Base-by-base conservation (phyloP, 345 rosid genomes). In the Carallia brachiata region DNA sequence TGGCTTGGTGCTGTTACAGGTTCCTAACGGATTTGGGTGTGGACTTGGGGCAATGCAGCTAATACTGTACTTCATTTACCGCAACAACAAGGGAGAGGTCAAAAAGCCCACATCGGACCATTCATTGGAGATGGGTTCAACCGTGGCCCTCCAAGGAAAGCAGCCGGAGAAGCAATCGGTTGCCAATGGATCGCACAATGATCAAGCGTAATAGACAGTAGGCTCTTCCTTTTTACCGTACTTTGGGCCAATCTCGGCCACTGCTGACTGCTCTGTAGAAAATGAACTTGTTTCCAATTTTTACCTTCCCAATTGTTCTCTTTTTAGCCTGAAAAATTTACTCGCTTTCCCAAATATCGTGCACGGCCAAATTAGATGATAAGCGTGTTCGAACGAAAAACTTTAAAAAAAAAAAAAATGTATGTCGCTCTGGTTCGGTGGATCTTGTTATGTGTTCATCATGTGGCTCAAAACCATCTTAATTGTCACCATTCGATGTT, bases 21-120 rank as follows among this genome's bases (percentile, higher is more conserved):
- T 92, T n/a, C 98, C 98, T 2, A 95, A 95, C 69, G 99, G 99
- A 10, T 84, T 95, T 70, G 99, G 99, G 5, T 80, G 89, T 40
- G 96, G 83, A 0, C 82, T 95, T 1, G 98, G 99, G 23, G 62
- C 92, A 44, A 34, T 84, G 32, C 99, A 95, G 64, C 77, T 95
- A 80, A 88, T 92, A 52, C 58, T 95, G 53, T 95, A 92, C 80
- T 76, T 83, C 79, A 90, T 95, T 62, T 95, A 90, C 82, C 83
- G 85, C 30, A 81, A 86, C 40, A 79, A 77, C 70, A 87, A 85
- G 73, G 83, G 84, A 0, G 73, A 75, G 6, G 52, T 65, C 72
- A 54, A 74, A 28, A 78, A 84, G 39, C 60, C 77, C 12, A 10
- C 52, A 7, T 4, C 67, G 9, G 73, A 77, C 34, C 73, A 71